These are phyloP conservation scores for Leccinellum rugosiceps DNA, from an alignment of 768 basidiomycete genomes.

Conservation along the genomic window DNA sequence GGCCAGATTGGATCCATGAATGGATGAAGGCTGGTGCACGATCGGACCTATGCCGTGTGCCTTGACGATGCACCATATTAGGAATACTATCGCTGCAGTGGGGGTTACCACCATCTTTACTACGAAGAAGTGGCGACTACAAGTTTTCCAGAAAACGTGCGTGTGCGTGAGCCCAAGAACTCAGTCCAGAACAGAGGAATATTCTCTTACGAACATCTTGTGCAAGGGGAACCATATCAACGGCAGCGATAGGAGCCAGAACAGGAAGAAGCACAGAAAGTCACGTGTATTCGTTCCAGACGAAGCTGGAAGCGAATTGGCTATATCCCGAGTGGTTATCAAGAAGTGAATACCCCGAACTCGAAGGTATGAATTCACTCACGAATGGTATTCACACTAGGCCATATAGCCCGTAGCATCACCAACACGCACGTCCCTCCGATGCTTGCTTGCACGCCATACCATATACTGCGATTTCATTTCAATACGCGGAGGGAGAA, in stretches of 20 bases:
- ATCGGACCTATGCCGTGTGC: constrained; percentile 78
- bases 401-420: constrained; percentile 76
- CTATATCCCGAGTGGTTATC: constrained; percentile 30
- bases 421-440: constrained; percentile 77
- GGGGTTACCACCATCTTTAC: constrained; percentile 74
- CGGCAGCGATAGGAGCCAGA: constrained; percentile 78
- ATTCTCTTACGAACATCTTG: constrained; percentile 53
- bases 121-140: constrained; percentile 67
- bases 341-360: background rate
- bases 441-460: constrained; percentile 77
- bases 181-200: constrained; percentile 1
- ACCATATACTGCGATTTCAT: constrained; percentile 54
- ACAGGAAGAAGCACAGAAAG: constrained; percentile 82
- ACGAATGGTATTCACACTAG: constrained; percentile 65
- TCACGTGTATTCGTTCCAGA: constrained; percentile 74
- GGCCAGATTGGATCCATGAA: constrained; percentile 64
- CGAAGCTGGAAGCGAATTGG: constrained; percentile 68
- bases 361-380: constrained; percentile 24
- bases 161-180: background rate
- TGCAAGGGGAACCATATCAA: constrained; percentile 84
- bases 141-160: constrained; percentile 32
- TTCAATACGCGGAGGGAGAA: constrained; percentile 16
- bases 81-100: constrained; percentile 65
- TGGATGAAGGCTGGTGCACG: constrained; percentile 55
- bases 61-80: constrained; percentile 75